Base-by-base conservation (phyloP, 495 filamentous ascomycete species). In the Penicillium chermesinum region DNA sequence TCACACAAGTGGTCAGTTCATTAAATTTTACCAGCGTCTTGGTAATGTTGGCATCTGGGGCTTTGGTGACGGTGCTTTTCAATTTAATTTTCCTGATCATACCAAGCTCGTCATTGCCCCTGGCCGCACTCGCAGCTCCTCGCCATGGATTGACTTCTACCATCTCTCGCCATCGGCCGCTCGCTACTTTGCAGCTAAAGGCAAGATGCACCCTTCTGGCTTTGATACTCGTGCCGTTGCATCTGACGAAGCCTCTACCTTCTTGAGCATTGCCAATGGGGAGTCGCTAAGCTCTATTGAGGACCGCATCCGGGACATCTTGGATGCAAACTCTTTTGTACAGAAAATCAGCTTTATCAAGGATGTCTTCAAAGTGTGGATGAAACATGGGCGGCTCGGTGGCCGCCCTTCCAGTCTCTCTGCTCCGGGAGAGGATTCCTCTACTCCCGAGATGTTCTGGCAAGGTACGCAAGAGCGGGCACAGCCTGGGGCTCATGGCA, bases 51-150 rank as follows among this genome's bases (percentile, higher is more conserved):
- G 89, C 20, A 82, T 90, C 59, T 91, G 91, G 91, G 86, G 83
- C 48, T 96, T 95, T 49, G 79, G 77, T 27, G 88, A 96, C 63
- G 90, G 90, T 1, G 83, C 88, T 54, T 83, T 96, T 57, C 88
- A 91, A 79, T 87, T 96, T 69, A 96, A 98, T 66, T 98, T 96
- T 69, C 90, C 91, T 6, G 93, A 98, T 54, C 93, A 98, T 62
- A 96, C 93, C 21, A 98, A 98, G 63, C 76, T 95, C 19, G 80
- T 94, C 3, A 71, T 95, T 39, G 86, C 88, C 27, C 74, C 80
- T 7, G 81, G 84, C 32, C 88, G 82, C 19, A 84, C 76, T 1
- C 62, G 72, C 45, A 72, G 61, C 46, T 72, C 70, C 0, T 72
- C 72, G 0, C 72, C 70, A 1, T 87, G 84, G 78, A 81, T 88